Conservation (phyloP, 192 early-diverging fungal species). For the Coemansia sp. region DNA sequence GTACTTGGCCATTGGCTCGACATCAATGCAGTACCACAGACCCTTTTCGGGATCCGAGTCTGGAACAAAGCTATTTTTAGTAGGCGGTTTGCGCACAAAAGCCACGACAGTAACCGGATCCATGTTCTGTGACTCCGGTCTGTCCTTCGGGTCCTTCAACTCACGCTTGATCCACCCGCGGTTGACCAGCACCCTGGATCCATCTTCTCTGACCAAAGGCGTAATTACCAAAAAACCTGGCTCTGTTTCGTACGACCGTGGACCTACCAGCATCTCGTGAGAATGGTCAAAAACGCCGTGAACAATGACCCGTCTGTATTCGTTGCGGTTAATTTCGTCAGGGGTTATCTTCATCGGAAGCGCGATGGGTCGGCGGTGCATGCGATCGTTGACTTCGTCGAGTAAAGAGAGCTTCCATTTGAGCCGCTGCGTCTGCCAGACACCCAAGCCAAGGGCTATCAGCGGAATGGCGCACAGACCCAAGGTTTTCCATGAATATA, state of each 20-base stretch:
- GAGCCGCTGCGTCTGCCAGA: slow-evolving; percentile 86
- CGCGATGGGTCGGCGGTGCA: slow-evolving; percentile 67
- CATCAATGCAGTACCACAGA: slow-evolving; percentile 82
- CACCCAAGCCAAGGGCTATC: slow-evolving; percentile 66
- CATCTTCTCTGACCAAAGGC: slow-evolving; percentile 70
- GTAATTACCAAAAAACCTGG: slow-evolving; percentile 75
- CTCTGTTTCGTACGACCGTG: slow-evolving; percentile 66
- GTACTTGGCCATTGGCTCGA: slow-evolving; percentile 72
- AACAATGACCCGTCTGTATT: slow-evolving; percentile 75
- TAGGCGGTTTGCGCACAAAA: slow-evolving; percentile 60
- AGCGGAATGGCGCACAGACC: slow-evolving; percentile 45
- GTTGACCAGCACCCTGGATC: slow-evolving; percentile 75
- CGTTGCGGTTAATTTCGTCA: slow-evolving; percentile 59
- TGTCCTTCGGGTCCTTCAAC: slow-evolving; percentile 58
- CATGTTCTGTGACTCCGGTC: slow-evolving; percentile 56
- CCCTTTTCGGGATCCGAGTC: slow-evolving; percentile 64
- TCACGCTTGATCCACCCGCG: slow-evolving; percentile 86
- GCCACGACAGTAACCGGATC: slow-evolving; percentile 68
- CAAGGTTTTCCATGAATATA: slow-evolving; percentile 56
- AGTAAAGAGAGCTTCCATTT: slow-evolving; percentile 87
- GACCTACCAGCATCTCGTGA: slow-evolving; percentile 82
- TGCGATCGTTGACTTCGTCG: slow-evolving; percentile 60
- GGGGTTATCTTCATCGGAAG: slow-evolving; percentile 66
- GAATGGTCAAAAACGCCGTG: slow-evolving; percentile 69
- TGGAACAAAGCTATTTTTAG: slow-evolving; percentile 61